Evolutionary conservation across 331 rosid species (phyloP), one percentile per base, ranked within the genome.

Genomic region (Quercus phellos): DNA sequence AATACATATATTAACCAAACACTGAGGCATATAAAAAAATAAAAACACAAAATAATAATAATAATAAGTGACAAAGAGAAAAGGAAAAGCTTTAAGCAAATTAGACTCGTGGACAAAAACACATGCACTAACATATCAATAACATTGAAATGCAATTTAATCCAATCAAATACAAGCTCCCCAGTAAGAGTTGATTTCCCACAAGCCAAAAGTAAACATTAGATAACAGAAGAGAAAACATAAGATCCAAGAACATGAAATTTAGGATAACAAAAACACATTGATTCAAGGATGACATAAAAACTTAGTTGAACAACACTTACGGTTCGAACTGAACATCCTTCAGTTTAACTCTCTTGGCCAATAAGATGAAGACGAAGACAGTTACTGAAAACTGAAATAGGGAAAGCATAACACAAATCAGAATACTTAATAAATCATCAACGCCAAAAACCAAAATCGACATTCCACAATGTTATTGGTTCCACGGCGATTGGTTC

Each of bases 311-410:
- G 42, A 26, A 64, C 19, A 72, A 76, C 32, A 83, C 98, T 92
- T 77, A 94, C 99, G 93, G 89, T 81, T 92, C 61, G 97, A 88
- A 77, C 96, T 92, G 68, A 91, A 92, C 97, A 94, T 92, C 78
- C 55, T 74, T 43, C 43, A n/a, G n/a, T n/a, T 34, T 34, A 34
- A 21, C 27, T 61, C 35, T 34, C 51, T 34, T 66, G 27, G 51
- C 50, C 71, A 66, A 66, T 29, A 29, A 18, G 26, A 34, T 66
- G n/a, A 38, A 38, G 46, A 8, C 46, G 14, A 66, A 18, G 71
- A 66, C 22, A 3, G 27, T 4, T 4, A 3, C 51, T 27, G 26
- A 46, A 66, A 34, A 18, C 71, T 66, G 71, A 32, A 66, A 34
- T 18, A 34, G 16, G 12, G 16, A 46, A 18, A 66, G 18, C 4